Evolutionary conservation across 306 rosid species (phyloP), one percentile per base, ranked within the genome.

Genomic region (Corylus americana): DNA sequence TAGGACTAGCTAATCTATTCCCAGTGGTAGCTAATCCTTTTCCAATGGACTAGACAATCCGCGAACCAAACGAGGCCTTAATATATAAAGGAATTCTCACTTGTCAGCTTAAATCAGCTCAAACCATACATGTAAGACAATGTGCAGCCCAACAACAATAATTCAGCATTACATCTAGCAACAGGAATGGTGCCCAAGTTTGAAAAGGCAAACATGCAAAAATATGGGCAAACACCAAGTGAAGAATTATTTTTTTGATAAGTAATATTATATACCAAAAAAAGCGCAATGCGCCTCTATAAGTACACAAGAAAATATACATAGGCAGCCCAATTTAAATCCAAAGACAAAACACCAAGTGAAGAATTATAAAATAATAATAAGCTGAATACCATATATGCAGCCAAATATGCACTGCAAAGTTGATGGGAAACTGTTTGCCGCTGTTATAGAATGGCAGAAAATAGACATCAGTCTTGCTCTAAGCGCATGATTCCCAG

Each of bases 391-490:
- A 94, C 98, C 98, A 77, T 92, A 94, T 78, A 94, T 89, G 91
- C 97, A 91, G 70, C 92, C 89, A 91, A 94, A 94, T 83, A 94
- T 92, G 88, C 98, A 92, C 85, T 94, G 98, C 90, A 94, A 81
- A 66, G 98, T 90, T 74, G 97, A 82, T 16, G 98, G 98, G 79
- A 94, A 92, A 90, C 94, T 90, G 83, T 94, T 92, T 75, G 98
- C 97, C 53, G 98, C 96, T 61, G 91, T 80, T 81, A 94, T 89
- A 78, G 97, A 94, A 77, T 92, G 94, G 88, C 97, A 94, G 88
- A 94, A 94, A 78, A 88, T 77, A 78, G 98, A 94, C 93, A 94
- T 90, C 63, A 94, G 87, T 79, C 89, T 94, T 77, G 90, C 91
- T 86, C 87, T 94, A 66, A 94, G 85, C 70, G 93, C 89, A 77